These are phyloP conservation scores for Verticillium dahliae DNA, from an alignment of 2,329 filamentous ascomycete species.

Conservation along the genomic window DNA sequence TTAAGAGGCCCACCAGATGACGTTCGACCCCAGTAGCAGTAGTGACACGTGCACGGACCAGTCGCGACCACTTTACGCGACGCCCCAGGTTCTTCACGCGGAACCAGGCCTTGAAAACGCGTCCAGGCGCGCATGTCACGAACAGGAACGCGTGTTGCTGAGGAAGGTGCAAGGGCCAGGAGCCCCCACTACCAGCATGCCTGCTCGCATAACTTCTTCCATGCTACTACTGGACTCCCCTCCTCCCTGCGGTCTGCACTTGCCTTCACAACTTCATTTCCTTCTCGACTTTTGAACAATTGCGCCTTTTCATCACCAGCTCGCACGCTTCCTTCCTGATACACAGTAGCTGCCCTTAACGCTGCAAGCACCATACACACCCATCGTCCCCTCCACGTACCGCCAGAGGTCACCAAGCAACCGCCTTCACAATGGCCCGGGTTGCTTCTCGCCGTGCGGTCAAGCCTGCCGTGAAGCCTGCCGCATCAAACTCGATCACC, in stretches of 20 bases:
- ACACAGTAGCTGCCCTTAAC: background rate
- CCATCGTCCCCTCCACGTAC: background rate
- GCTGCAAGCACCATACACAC: background rate
- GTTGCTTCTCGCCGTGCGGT: conserved; percentile 9
- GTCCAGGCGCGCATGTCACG: background rate
- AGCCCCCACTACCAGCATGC: background rate
- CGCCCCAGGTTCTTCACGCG: background rate
- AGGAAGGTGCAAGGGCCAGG: background rate
- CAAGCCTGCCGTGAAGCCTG: conserved; percentile 6
- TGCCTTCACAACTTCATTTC: background rate
- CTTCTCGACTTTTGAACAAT: background rate
- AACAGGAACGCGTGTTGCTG: background rate
- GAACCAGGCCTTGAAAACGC: background rate
- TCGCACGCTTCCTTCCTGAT: background rate
- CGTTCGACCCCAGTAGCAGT: background rate
- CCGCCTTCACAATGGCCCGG: conserved; percentile 9
- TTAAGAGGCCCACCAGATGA: background rate
- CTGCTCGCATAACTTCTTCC: background rate
- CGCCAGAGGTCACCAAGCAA: background rate
- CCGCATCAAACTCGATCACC: conserved; percentile 7
- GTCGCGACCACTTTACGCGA: conserved; percentile 1
- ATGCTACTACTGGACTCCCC: background rate
- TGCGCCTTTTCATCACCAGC: background rate
- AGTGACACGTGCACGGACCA: background rate
- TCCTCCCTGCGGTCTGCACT: background rate